These are phyloP conservation scores for Ogataea ramenticola DNA, from an alignment of 805 yeast genomes.

Conservation along the genomic window DNA sequence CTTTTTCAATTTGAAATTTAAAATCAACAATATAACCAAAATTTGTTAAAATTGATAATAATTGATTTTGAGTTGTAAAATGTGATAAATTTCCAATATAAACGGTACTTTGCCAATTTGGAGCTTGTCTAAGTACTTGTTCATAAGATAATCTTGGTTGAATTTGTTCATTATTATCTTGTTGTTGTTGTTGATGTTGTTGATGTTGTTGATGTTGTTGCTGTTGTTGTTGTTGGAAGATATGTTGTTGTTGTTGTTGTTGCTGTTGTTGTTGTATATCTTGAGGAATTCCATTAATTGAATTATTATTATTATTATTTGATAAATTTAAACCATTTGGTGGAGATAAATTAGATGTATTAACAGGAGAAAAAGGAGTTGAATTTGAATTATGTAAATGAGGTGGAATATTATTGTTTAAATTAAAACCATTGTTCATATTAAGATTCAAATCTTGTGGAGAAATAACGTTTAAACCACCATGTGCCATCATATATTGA, in stretches of 20 bases:
- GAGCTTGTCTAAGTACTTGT: constrained; percentile 66
- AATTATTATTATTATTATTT: background rate
- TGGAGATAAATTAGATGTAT: background rate
- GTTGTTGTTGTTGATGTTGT: constrained; percentile 12
- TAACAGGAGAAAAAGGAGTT: background rate
- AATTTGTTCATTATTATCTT: constrained; percentile 1
- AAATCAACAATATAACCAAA: constrained; percentile 81
- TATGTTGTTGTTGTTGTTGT: background rate
- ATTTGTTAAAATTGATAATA: constrained; percentile 65
- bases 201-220: constrained; percentile 17
- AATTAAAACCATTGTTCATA: background rate
- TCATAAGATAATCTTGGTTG: constrained; percentile 38
- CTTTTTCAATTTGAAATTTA: constrained; percentile 71
- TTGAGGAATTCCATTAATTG: background rate
- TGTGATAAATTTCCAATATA: constrained; percentile 83
- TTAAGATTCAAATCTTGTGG: constrained; percentile 11
- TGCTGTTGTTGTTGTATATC: constrained; percentile 1
- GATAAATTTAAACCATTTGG: background rate
- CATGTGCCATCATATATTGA: background rate
- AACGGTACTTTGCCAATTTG: constrained; percentile 79
- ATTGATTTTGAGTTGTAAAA: constrained; percentile 62
- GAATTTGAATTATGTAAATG: background rate
- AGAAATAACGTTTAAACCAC: constrained; percentile 1
- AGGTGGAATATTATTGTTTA: background rate
- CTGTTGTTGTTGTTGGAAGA: constrained; percentile 1